phyloP scores from a whole-genome alignment of 1,139 yeast genomes.

The Blastobotrys persicus region DNA sequence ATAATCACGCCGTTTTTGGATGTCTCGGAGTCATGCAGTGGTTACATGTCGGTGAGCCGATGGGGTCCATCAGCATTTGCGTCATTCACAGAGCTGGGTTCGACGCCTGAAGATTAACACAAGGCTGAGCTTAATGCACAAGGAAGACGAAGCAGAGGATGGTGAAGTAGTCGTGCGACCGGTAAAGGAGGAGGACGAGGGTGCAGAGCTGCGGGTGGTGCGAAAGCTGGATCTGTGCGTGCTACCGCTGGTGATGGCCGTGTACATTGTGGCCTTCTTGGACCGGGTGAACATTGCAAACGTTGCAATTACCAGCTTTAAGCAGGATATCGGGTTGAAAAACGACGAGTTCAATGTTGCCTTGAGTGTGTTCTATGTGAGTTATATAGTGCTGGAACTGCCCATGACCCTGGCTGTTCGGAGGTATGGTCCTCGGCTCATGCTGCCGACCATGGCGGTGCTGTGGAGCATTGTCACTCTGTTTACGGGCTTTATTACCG shows the following conservation, averaged over 20 bases:
- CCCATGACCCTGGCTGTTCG: constrained; percentile 48
- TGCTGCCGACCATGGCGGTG: constrained; percentile 53
- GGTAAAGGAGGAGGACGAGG: background rate
- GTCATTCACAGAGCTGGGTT: too few species aligned
- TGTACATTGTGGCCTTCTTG: constrained; percentile 52
- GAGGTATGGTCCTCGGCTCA: constrained; percentile 30
- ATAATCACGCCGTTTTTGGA: too few species aligned
- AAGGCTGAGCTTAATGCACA: background rate
- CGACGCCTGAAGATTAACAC: too few species aligned
- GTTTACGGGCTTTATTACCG: constrained; percentile 54
- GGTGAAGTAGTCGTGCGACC: too few species aligned
- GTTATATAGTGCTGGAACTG: constrained; percentile 54
- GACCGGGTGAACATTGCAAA: constrained; percentile 60
- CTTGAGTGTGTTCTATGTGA: constrained; percentile 55
- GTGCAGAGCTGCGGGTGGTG: constrained; percentile 16
- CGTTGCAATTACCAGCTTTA: constrained; percentile 57
- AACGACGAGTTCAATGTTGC: constrained; percentile 41
- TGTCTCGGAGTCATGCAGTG: too few species aligned
- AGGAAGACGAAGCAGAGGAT: background rate
- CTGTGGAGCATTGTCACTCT: constrained; percentile 57
- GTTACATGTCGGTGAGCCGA: too few species aligned
- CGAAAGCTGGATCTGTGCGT: constrained; percentile 23
- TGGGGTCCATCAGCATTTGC: too few species aligned
- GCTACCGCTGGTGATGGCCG: constrained; percentile 38
- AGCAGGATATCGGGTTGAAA: constrained; percentile 42